Evolutionary conservation across 805 yeast genomes (phyloP), one percentile per base, ranked within the genome.

Genomic region (Wickerhamia fluorescens): DNA sequence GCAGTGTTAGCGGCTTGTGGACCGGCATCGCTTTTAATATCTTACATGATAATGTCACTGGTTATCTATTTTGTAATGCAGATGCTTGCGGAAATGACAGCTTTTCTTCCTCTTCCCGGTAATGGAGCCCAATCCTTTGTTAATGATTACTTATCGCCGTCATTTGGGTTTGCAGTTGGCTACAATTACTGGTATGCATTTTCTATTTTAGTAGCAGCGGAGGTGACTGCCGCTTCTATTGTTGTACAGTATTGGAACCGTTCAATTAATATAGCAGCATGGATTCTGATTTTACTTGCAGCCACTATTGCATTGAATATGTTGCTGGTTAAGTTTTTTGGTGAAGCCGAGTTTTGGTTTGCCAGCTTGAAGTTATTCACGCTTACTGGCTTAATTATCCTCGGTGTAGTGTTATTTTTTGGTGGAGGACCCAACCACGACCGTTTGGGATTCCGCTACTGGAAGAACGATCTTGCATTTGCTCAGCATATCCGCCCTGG

Each of bases 391-490:
- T 47, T 57, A 28, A 49, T 59, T 17, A 46, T 59, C 22, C 37
- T 54, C 23, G 59, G 62, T 9, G 30, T 58, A 16, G 61, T 58
- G 12, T 41, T 59, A 13, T 56, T 57, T 39, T 57, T 57, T 34
- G 66, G 62, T n/a, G 66, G 63, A 16, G 60, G 51, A 18, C 63
- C 58, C 33, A 42, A 41, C 33, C 60, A 54, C 35, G 63, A 58
- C 31, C 57, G 65, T 24, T 43, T 65, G 18, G 75, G 75, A 4
- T 69, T 69, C 56, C 56, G 64, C 59, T 57, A 51, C 36, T 59
- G 66, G 66, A 42, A 50, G 22, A 24, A 22, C 11, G 34, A 51
- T 20, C 31, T 40, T 13, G 61, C 68, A 1, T 61, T 68, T 38
- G 61, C 58, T 29, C 44, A 56, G 31, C 72, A 74, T 41, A 42